Evolutionary conservation across 495 filamentous ascomycete species (phyloP).

Genomic region (Entonaema liquescens): DNA sequence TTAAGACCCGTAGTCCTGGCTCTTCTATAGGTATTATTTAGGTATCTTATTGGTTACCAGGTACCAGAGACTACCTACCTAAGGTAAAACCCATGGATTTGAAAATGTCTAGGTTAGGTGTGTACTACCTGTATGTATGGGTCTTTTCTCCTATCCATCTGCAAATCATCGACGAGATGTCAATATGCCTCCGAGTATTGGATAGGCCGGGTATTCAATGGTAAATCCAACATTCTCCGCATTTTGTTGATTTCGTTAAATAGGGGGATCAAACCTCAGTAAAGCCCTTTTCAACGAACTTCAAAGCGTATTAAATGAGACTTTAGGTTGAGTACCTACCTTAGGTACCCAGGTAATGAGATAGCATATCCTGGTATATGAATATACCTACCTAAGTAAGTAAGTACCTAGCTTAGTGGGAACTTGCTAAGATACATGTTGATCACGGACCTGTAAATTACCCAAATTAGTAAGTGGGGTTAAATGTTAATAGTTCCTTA

Average conservation of each 20-base stretch:
- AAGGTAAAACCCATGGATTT: not conserved
- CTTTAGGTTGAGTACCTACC: too few species aligned
- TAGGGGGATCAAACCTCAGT: too few species aligned
- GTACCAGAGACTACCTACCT: not conserved
- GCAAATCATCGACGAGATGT: not conserved
- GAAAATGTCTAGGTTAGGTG: not conserved
- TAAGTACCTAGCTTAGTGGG: too few species aligned
- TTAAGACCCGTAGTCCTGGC: not conserved
- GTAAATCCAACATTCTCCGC: too few species aligned
- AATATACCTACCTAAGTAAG: too few species aligned
- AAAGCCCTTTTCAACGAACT: too few species aligned
- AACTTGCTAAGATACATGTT: not conserved
- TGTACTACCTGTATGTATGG: too few species aligned
- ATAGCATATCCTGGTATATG: too few species aligned
- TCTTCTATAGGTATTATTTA: not conserved
- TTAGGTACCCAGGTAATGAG: too few species aligned
- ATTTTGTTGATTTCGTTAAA: too few species aligned
- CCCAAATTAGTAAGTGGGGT: conserved; percentile 7
- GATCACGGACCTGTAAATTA: not conserved
- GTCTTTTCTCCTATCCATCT: not conserved
- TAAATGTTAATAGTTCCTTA: not conserved
- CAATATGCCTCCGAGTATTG: not conserved
- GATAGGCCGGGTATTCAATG: too few species aligned
- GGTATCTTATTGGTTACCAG: not conserved
- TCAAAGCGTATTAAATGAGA: too few species aligned